Base-by-base conservation (phyloP, 2,329 filamentous ascomycete genomes). In the Zalaria sp. region DNA sequence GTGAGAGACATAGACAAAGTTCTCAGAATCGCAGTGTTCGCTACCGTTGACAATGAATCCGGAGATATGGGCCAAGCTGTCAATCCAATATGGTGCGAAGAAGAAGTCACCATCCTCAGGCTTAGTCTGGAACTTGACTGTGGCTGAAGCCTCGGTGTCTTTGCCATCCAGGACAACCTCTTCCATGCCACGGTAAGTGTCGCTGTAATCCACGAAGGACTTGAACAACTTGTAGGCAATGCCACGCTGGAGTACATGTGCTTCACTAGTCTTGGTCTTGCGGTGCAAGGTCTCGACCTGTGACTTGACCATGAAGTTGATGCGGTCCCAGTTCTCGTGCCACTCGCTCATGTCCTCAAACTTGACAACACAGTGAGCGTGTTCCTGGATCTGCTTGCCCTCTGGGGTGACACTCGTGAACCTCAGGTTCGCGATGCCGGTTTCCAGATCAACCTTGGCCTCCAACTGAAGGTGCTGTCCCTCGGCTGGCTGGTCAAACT, bases 191-290 rank as follows among this genome's bases (percentile, higher is more conserved):
- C 71, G 67, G 57, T 72, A 77, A 51, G 68, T 72, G 43, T 67
- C 63, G 43, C 69, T 66, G 49, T 77, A 77, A 39, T 68, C 69
- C 32, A 76, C 73, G 28, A 76, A 61, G 41, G 70, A 66, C 53
- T 71, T 71, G 63, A 76, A 76, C 40, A 81, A 71, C 63, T 87
- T 88, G 71, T 91, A 91, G 9, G 81, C 79, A 64, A 87, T 75
- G 29, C 81, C 81, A 26, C 81, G 77, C 39, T 81, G 74, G 47
- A 87, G 73, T 62, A 83, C 81, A 57, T 82, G 81, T 27, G 81
- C 80, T 43, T 73, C 71, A 34, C 81, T 81, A 29, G 67, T 69
- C 51, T 73, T 64, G 42, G 81, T 79, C 45, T 76, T 79, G 47
- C 73, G 69, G 52, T 77, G 74, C 55, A 89, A 76, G 31, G 86